Conservation (phyloP, 2,329 filamentous ascomycete species). For the Sporothrix variecibatus region DNA sequence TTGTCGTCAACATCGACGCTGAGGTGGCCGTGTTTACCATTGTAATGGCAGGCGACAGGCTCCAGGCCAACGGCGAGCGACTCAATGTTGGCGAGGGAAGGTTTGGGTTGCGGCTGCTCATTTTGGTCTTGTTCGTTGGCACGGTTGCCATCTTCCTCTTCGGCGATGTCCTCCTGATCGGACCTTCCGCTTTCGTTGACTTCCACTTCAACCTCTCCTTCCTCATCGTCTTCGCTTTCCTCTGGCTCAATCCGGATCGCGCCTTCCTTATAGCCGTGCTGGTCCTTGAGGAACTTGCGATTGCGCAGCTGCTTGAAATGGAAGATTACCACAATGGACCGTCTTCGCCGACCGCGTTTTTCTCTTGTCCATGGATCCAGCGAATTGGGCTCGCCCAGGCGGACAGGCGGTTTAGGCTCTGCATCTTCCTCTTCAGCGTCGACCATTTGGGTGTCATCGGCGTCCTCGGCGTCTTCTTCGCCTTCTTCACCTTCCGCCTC, state of each 20-base stretch:
- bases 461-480: not conserved
- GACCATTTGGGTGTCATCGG: not conserved
- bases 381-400: constrained; percentile 37
- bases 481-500: too few species aligned
- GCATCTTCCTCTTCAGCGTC: not conserved
- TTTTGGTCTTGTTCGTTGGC: not conserved
- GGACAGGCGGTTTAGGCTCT: constrained; percentile 24
- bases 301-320: constrained; percentile 36
- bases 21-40: constrained; percentile 33
- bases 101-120: too few species aligned
- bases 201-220: not conserved
- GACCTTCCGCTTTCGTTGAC: not conserved
- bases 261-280: constrained; percentile 20
- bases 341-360: constrained; percentile 36
- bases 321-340: constrained; percentile 39
- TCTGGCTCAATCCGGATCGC: not conserved
- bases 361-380: constrained; percentile 34
- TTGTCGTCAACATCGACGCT: constrained; percentile 25
- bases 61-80: not conserved
- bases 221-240: not conserved
- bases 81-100: not conserved
- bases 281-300: constrained; percentile 21
- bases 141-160: not conserved
- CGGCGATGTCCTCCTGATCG: not conserved
- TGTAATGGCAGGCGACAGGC: constrained; percentile 24